phyloP scores from a whole-genome alignment of 345 rosid genomes.

The Turritis glabra region DNA sequence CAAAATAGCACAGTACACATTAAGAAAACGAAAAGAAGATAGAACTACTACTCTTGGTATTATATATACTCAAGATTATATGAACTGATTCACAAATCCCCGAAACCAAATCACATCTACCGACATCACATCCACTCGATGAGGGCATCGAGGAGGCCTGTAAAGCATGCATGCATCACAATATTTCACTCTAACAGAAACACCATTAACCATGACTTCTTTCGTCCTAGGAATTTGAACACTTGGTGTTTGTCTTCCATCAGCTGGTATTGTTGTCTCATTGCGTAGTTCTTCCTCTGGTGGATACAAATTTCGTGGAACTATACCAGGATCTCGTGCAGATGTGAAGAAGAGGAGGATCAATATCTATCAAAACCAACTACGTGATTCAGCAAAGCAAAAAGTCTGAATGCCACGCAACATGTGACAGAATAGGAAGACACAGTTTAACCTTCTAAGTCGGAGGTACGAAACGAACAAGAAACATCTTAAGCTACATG shows the following conservation, averaged over 20 bases:
- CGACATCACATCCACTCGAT: too few relatives aligned
- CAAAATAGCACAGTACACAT: constrained; percentile 24
- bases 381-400: constrained; percentile 18
- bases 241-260: constrained; percentile 90
- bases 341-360: constrained; percentile 84
- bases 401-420: constrained; percentile 1
- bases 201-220: constrained; percentile 82
- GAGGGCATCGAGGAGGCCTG: constrained; percentile 98
- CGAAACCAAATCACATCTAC: constrained; percentile 21
- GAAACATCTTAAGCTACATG: neutral
- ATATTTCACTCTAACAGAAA: constrained; percentile 80
- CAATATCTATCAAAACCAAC: constrained; percentile 66
- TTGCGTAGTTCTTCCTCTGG: constrained; percentile 83
- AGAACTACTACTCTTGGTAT: constrained; percentile 16
- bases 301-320: constrained; percentile 91
- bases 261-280: constrained; percentile 53
- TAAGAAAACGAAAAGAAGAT: constrained; percentile 3
- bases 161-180: constrained; percentile 99
- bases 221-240: constrained; percentile 86
- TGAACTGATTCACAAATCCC: constrained; percentile 12
- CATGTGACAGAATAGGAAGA: neutral
- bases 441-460: neutral
- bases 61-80: constrained; percentile 31
- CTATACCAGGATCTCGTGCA: constrained; percentile 91
- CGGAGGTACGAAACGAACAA: constrained; percentile 2